Conservation (phyloP, 179 eudicot species). For the Silene coronaria region DNA sequence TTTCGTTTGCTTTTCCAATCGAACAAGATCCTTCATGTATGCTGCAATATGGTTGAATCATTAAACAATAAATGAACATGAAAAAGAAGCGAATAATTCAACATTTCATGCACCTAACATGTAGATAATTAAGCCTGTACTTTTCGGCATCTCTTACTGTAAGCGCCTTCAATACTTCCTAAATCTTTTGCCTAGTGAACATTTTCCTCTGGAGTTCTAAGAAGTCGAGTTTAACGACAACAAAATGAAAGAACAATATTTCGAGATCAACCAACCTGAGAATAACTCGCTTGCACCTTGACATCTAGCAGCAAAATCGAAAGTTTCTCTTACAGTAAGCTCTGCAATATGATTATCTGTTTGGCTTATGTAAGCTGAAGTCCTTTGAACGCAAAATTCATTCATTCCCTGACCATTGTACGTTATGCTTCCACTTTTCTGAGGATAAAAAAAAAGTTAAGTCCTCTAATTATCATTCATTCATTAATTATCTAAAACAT, state of each 20-base stretch:
- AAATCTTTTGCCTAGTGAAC: too few relatives aligned
- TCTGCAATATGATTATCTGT: constrained; percentile 58
- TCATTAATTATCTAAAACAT: neutral
- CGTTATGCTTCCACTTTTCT: constrained; percentile 48
- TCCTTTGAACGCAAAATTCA: constrained; percentile 56
- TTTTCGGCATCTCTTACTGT: neutral
- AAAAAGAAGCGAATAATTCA: constrained; percentile 7
- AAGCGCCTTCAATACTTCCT: neutral
- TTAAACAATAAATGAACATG: neutral
- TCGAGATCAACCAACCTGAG: constrained; percentile 46
- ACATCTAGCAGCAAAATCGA: constrained; percentile 66
- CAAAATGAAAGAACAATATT: neutral
- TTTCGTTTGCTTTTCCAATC: constrained; percentile 53
- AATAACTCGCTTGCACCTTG: constrained; percentile 63
- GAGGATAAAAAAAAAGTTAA: constrained; percentile 5
- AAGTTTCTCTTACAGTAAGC: constrained; percentile 64
- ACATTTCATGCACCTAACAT: constrained; percentile 4
- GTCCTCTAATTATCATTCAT: neutral
- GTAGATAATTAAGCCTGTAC: neutral
- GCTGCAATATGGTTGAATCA: constrained; percentile 29
- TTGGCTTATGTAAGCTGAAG: constrained; percentile 72
- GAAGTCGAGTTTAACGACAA: neutral
- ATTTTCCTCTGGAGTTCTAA: neutral
- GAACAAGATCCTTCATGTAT: constrained; percentile 49
- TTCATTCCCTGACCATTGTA: constrained; percentile 55